Percentiles rank a stretch among this genome's conserved stretches.
Evolutionary conservation across 2,329 filamentous ascomycete genomes (phyloP).

Genomic region (Clathrospora elynae): DNA sequence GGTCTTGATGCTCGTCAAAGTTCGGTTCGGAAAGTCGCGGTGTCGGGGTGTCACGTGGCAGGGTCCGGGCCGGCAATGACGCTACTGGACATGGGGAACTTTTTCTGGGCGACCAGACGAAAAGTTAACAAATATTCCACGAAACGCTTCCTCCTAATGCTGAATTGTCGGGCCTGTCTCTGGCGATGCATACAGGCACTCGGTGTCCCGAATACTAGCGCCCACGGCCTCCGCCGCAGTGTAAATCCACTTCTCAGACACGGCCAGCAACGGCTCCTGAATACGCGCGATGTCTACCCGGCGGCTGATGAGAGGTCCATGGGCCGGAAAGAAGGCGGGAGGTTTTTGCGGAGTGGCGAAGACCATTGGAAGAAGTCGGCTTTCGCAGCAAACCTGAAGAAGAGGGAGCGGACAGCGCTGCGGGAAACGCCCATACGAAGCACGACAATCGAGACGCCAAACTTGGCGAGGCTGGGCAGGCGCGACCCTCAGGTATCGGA

Average conservation of each 20-base stretch:
- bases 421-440: slow-evolving; percentile 9
- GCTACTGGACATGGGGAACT: slow-evolving; percentile 16
- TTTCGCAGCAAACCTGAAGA: slow-evolving; percentile 32
- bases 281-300: slow-evolving; percentile 16
- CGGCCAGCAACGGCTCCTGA: slow-evolving; percentile 27
- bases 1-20: slow-evolving; percentile 2
- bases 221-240: slow-evolving; percentile 30
- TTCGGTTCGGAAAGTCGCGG: slow-evolving; percentile 3
- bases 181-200: slow-evolving; percentile 52
- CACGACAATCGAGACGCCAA: slow-evolving; percentile 16
- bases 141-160: slow-evolving; percentile 43
- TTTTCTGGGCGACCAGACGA: slow-evolving; percentile 20
- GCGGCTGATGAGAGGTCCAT: slow-evolving; percentile 8
- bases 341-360: slow-evolving; percentile 10
- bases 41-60: slow-evolving; percentile 21
- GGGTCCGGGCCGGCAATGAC: slow-evolving; percentile 16
- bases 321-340: slow-evolving; percentile 15
- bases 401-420: slow-evolving; percentile 28
- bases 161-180: slow-evolving; percentile 53
- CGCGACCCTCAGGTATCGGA: slow-evolving; percentile 33
- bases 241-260: slow-evolving; percentile 19
- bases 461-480: slow-evolving; percentile 32
- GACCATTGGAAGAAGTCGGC: slow-evolving; percentile 38
- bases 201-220: slow-evolving; percentile 32
- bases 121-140: no score